Base-by-base conservation (phyloP, 2,329 filamentous ascomycete species). In the Eutypa lata region DNA sequence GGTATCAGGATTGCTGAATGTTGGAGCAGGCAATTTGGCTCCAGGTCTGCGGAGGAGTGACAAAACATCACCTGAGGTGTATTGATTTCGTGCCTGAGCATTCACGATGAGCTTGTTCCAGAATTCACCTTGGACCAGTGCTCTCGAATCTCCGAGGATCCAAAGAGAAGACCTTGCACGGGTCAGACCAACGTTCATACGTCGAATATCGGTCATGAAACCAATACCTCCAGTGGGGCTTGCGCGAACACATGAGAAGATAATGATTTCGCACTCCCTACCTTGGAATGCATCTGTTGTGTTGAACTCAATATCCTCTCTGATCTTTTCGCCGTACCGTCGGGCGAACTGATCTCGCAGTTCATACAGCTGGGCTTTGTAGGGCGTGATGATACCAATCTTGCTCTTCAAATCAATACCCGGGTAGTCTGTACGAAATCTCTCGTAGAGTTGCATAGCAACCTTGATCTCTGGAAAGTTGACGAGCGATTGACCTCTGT, bases 141-240 rank as follows among this genome's bases (percentile, higher is more conserved):
- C 91, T 53, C 88, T 81, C 0, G 94, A 94, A 71, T 97, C 95
- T 60, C 94, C 94, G 24, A 99, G 80, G 53, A 99, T 93, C 90
- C 93, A 99, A 10, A 99, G 80, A 33, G 93, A 97, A 10, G 90
- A 96, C 71, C 96, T 97, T 5, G 94, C 95, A 77, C 94, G 88
- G 21, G 94, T 99, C 55, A 99, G 79, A 75, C 94, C 94, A 65
- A 99, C 94, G 71, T 99, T 99, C 95, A 99, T 97, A 79, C 94
- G 93, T 54, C 94, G 86, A 66, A 99, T 96, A 69, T 99, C 94
- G 51, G 90, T 89, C 82, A 99, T 88, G 83, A 99, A 99, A 79
- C 94, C 94, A 66, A 99, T 96, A 64, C 93, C 91, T n/a, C 89
- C 89, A 7, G 88, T 89, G n/a, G 90, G 84, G 28, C 89, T 93